Percentiles rank a stretch among this genome's conserved stretches.
These are phyloP conservation scores for Eucalyptus polyanthemos DNA, from an alignment of 345 rosid species.

Conservation along the genomic window DNA sequence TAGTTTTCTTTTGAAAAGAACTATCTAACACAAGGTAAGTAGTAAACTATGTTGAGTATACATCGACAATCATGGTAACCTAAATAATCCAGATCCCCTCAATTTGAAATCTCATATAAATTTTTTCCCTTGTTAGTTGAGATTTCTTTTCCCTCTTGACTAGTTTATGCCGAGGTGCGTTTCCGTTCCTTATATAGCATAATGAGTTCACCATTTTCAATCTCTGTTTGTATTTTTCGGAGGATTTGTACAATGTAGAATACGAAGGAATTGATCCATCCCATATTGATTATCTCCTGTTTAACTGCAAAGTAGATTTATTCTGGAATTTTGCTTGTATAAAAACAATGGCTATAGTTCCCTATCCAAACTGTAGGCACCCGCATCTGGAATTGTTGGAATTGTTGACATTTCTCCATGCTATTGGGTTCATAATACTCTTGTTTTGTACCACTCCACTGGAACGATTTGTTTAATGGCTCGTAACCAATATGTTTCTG, in stretches of 20 bases:
- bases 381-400: background rate
- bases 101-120: too few species aligned
- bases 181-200: background rate
- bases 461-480: background rate
- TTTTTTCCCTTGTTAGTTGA: too few species aligned
- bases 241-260: background rate
- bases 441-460: background rate
- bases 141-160: too few species aligned
- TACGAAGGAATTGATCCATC: conserved; percentile 15
- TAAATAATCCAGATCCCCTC: too few species aligned
- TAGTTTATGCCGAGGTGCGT: conserved; percentile 24
- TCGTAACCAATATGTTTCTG: background rate
- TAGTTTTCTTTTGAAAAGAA: too few species aligned
- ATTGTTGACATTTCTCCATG: background rate
- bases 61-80: too few species aligned
- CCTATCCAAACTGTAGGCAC: background rate
- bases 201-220: background rate
- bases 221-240: background rate
- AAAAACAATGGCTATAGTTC: background rate
- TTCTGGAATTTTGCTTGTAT: background rate
- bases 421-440: background rate
- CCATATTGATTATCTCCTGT: background rate
- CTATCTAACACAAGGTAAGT: too few species aligned
- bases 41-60: too few species aligned
- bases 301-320: background rate